These are phyloP conservation scores for Globisporangium radiosum DNA, from an alignment of 352 stramenopile species.

Conservation along the genomic window DNA sequence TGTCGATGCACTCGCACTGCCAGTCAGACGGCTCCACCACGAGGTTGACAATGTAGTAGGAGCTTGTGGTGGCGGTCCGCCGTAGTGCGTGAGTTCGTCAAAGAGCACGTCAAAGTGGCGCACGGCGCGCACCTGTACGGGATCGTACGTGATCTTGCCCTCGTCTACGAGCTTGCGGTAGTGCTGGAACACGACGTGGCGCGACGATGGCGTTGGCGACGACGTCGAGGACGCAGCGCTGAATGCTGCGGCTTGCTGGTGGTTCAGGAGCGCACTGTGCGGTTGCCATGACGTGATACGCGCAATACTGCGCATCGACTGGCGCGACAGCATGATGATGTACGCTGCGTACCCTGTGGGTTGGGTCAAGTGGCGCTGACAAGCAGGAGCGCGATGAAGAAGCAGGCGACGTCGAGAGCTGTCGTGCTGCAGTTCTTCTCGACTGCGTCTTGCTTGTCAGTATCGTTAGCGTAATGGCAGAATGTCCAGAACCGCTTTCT, in stretches of 20 bases:
- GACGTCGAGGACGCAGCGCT: neutral
- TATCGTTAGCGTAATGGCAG: no score
- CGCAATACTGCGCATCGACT: slow-evolving; percentile 6
- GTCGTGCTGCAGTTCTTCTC: no score
- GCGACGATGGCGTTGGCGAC: neutral
- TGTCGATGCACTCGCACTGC: slow-evolving; percentile 8
- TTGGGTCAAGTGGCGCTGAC: no score
- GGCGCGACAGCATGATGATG: neutral
- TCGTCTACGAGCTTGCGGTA: slow-evolving; percentile 57
- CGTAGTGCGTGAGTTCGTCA: slow-evolving; percentile 43
- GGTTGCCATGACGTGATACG: slow-evolving; percentile 2
- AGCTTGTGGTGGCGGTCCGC: slow-evolving; percentile 20
- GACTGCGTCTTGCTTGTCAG: no score
- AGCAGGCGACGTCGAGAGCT: no score
- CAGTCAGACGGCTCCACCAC: slow-evolving; percentile 61
- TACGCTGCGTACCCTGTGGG: neutral
- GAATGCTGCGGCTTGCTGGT: slow-evolving; percentile 2
- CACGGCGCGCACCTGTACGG: slow-evolving; percentile 57
- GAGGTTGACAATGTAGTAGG: neutral
- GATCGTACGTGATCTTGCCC: slow-evolving; percentile 60
- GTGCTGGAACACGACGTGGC: slow-evolving; percentile 11
- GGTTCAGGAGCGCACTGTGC: neutral
- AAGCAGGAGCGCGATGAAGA: no score
- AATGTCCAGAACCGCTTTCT: no score
- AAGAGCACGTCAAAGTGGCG: slow-evolving; percentile 61